Base-by-base conservation (phyloP, 805 yeast species). In the Saccharomyces jurei region DNA sequence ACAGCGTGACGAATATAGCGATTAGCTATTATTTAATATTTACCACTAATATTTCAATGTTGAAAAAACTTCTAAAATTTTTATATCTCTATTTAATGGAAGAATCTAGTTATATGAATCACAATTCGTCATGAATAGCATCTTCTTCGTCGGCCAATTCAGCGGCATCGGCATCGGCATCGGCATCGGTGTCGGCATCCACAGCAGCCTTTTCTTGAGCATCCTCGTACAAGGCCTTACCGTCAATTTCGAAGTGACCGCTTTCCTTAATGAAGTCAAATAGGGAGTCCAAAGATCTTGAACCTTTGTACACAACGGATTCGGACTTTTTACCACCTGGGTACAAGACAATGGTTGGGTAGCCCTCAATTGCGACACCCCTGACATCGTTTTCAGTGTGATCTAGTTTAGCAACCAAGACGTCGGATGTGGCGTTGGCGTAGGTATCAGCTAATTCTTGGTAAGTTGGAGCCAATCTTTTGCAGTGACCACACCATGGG, bases 401-500 rank as follows among this genome's bases (percentile, higher is more conserved):
- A 74, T 94, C 97, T 54, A 94, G 73, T 72, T 92, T 83, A 61
- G 96, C 97, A 65, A 94, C 75, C 48, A 84, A 70, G 55, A 92
- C 87, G 67, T 82, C 76, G 50, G 74, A 72, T 48, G 73, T 69
- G 51, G 77, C 76, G 47, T 70, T 74, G 57, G 74, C 76, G 72
- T 78, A 87, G 53, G 86, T 64, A 50, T 75, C 83, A 53, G 92
- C 97, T 61, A 92, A 80, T 71, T 90, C 94, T 71, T 89, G 96
- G 78, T 83, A 92, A 56, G 77, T 79, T 68, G 97, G 97, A 54
- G 94, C 94, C 71, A 91, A 79, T 74, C 81, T 87, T 79, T 89
- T 89, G 78, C 97, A 90, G 79, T 89, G 96, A 49, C 96, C 96
- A 78, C 97, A 91, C 97, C 97, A 90, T 76, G 96, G 96, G 53